Conservation (phyloP, 352 stramenopile species). For the Plasmopara viticola region DNA sequence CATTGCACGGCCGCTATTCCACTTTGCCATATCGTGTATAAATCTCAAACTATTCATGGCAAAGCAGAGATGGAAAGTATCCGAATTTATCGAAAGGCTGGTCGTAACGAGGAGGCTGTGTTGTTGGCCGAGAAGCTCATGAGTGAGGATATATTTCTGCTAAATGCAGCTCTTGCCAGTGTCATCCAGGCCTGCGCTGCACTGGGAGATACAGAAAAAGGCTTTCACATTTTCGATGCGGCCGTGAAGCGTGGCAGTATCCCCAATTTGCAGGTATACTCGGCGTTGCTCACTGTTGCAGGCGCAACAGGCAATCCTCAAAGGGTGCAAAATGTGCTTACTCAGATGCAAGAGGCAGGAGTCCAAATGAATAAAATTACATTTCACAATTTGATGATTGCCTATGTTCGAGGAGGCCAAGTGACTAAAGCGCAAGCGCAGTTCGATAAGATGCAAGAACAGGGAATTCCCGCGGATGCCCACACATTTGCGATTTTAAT, state of each 20-base stretch:
- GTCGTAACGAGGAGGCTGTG: conserved; percentile 42
- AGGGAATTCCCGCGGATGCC: conserved; percentile 41
- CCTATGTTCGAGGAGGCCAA: conserved; percentile 53
- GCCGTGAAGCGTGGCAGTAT: conserved; percentile 53
- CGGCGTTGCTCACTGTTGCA: conserved; percentile 48
- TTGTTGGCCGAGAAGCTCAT: conserved; percentile 46
- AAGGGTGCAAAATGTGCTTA: conserved; percentile 41
- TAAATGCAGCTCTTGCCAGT: conserved; percentile 50
- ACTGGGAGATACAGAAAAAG: conserved; percentile 41
- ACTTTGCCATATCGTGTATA: conserved; percentile 46
- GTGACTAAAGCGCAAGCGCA: conserved; percentile 43
- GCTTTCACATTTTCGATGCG: conserved; percentile 53
- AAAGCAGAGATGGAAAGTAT: conserved; percentile 51
- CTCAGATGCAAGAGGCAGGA: conserved; percentile 46
- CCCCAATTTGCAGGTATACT: conserved; percentile 60
- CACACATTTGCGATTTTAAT: conserved; percentile 76
- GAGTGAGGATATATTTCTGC: conserved; percentile 56
- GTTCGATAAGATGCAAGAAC: conserved; percentile 51
- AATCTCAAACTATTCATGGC: conserved; percentile 27
- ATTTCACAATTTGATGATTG: conserved; percentile 66
- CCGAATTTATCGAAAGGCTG: conserved; percentile 55
- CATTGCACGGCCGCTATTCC: conserved; percentile 52
- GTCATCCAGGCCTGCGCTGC: conserved; percentile 54
- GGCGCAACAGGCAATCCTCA: conserved; percentile 38
- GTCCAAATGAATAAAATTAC: conserved; percentile 64